Conservation (phyloP, 202 grass and related monocot species). For the Bolboschoenoplectus hybrid region DNA sequence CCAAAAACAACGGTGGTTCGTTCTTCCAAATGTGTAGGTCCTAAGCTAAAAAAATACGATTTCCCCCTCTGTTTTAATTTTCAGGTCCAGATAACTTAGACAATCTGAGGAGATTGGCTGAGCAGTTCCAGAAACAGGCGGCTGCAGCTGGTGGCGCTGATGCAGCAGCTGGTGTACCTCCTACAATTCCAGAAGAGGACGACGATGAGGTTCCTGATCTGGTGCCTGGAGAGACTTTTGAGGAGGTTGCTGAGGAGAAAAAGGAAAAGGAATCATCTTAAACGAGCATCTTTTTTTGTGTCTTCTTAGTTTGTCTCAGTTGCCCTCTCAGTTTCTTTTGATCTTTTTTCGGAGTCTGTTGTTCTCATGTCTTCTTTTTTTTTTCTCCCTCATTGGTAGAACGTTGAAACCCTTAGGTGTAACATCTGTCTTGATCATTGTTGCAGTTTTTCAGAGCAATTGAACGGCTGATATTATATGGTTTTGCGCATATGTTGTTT, state of each 20-base stretch:
- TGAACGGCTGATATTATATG: background rate
- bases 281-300: constrained; percentile 48
- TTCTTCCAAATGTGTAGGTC: background rate
- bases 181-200: constrained; percentile 54
- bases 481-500: constrained; percentile 24
- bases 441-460: constrained; percentile 13
- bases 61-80: background rate
- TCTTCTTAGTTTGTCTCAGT: constrained; percentile 29
- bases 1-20: background rate
- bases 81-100: constrained; percentile 89
- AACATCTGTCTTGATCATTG: constrained; percentile 27
- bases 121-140: constrained; percentile 78
- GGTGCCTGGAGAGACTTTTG: constrained; percentile 82
- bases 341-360: background rate
- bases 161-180: constrained; percentile 32
- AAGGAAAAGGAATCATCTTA: constrained; percentile 54
- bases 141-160: constrained; percentile 41
- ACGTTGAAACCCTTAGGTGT: constrained; percentile 28
- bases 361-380: background rate
- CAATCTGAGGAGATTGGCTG: constrained; percentile 75
- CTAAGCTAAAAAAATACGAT: background rate
- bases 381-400: constrained; percentile 15
- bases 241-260: constrained; percentile 68
- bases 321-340: constrained; percentile 46
- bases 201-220: constrained; percentile 87